phyloP scores from a whole-genome alignment of 306 rosid species.

The Hippophae gyantsensis region DNA sequence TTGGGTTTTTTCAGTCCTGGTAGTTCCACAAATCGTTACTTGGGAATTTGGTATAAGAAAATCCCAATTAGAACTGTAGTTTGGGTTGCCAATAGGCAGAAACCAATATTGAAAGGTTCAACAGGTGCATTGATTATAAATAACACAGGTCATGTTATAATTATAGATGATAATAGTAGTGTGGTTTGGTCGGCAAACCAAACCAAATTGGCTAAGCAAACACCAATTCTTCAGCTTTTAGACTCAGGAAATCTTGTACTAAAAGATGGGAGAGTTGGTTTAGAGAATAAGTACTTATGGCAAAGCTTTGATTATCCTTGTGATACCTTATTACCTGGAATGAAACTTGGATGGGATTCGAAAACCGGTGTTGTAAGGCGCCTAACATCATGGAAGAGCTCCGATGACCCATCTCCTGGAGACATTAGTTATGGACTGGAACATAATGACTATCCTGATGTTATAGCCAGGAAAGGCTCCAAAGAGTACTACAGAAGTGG shows the following conservation, averaged over 20 bases:
- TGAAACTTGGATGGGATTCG: conserved; percentile 11
- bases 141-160: conserved; percentile 4
- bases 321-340: conserved; percentile 12
- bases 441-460: conserved; percentile 1
- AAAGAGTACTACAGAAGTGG: conserved; percentile 1
- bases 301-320: conserved; percentile 16
- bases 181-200: conserved; percentile 14
- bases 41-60: conserved; percentile 17
- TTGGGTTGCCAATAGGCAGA: conserved; percentile 17
- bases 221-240: conserved; percentile 1
- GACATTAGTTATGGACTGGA: conserved; percentile 10
- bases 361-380: conserved; percentile 1
- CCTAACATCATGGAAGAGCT: conserved; percentile 13
- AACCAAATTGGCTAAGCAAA: neutral
- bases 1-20: conserved; percentile 13
- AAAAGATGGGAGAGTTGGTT: neutral
- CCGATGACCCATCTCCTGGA: conserved; percentile 14
- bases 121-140: conserved; percentile 7
- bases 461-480: neutral
- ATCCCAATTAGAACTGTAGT: conserved; percentile 1
- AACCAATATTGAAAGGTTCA: conserved; percentile 2
- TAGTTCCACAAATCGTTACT: conserved; percentile 7
- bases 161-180: neutral
- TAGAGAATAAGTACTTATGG: neutral
- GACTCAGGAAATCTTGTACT: conserved; percentile 21